Percentiles rank a stretch among this genome's conserved stretches.
Evolutionary conservation across 1,284 basidiomycete genomes (phyloP).

Genomic region (Hortiboletus rubellus): DNA sequence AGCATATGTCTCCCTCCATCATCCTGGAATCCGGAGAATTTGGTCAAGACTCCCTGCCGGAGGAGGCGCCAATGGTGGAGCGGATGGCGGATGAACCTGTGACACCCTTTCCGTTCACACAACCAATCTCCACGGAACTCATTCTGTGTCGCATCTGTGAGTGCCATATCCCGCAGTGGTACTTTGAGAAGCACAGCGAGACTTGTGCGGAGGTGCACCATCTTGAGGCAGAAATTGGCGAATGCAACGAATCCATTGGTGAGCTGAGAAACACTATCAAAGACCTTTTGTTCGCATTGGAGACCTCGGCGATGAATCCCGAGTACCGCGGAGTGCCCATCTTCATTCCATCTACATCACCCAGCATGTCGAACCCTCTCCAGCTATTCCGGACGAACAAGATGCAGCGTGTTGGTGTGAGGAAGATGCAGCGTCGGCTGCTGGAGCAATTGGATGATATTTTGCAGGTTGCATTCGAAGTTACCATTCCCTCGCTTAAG

Average conservation of each 20-base stretch:
- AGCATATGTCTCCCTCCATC: conserved; percentile 58
- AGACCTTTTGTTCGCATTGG: conserved; percentile 66
- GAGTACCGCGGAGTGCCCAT: conserved; percentile 91
- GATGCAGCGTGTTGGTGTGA: conserved; percentile 77
- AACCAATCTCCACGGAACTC: conserved; percentile 79
- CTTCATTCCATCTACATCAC: conserved; percentile 67
- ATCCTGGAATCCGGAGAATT: conserved; percentile 58
- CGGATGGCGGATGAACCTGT: conserved; percentile 45
- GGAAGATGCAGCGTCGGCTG: conserved; percentile 78
- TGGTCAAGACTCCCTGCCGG: conserved; percentile 46
- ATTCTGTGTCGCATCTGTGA: conserved; percentile 99
- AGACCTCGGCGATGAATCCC: conserved; percentile 56
- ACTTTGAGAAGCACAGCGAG: conserved; percentile 99
- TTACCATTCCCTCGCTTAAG: conserved; percentile 86
- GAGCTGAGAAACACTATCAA: conserved; percentile 85
- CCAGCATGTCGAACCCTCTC: conserved; percentile 65
- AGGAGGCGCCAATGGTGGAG: conserved; percentile 28
- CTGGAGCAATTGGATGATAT: conserved; percentile 87
- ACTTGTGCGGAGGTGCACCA: conserved; percentile 97
- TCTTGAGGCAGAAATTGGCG: conserved; percentile 91
- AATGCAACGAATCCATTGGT: conserved; percentile 89
- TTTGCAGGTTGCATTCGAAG: conserved; percentile 75
- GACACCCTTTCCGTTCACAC: conserved; percentile 70
- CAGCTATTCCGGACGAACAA: conserved; percentile 71
- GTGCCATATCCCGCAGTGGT: conserved; percentile 96